phyloP scores from a whole-genome alignment of 1,284 basidiomycete genomes.

The Rhizoctonia solani region DNA sequence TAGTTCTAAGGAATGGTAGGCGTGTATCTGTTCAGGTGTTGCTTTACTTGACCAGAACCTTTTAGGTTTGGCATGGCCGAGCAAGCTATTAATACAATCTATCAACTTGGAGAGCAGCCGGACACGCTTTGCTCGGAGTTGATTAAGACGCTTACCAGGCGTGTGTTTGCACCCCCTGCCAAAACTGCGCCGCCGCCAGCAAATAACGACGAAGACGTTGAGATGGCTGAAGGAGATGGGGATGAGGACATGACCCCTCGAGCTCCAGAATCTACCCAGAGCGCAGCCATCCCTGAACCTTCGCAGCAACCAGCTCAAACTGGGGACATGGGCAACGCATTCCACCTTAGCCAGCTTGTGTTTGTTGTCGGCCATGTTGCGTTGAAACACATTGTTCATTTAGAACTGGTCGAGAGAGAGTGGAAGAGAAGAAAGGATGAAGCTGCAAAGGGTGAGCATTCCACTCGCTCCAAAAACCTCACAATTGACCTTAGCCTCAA shows the following conservation, averaged over 20 bases:
- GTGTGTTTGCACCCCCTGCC: conserved; percentile 69
- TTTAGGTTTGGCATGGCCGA: conserved; percentile 87
- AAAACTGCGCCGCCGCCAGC: conserved; percentile 41
- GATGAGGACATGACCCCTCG: too few species aligned
- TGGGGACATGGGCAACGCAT: conserved; percentile 74
- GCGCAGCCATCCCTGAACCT: not conserved
- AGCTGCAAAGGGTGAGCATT: conserved; percentile 66
- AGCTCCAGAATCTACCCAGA: too few species aligned
- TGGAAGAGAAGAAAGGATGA: conserved; percentile 96
- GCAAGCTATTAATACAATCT: conserved; percentile 95
- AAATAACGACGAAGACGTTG: conserved; percentile 23
- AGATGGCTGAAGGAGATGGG: conserved; percentile 35
- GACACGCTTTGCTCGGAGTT: conserved; percentile 82
- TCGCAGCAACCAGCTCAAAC: conserved; percentile 24
- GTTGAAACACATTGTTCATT: conserved; percentile 96
- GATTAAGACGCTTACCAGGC: conserved; percentile 77
- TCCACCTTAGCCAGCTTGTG: conserved; percentile 86
- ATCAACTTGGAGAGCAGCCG: conserved; percentile 91
- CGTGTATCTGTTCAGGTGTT: conserved; percentile 1
- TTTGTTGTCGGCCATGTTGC: conserved; percentile 96
- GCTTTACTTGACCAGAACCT: conserved; percentile 20
- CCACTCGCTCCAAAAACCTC: not conserved
- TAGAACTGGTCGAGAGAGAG: conserved; percentile 96
- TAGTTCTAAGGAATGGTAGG: conserved; percentile 84
- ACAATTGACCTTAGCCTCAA: not conserved